phyloP scores from a whole-genome alignment of 768 basidiomycete species.

The Mycena rebaudengoi region DNA sequence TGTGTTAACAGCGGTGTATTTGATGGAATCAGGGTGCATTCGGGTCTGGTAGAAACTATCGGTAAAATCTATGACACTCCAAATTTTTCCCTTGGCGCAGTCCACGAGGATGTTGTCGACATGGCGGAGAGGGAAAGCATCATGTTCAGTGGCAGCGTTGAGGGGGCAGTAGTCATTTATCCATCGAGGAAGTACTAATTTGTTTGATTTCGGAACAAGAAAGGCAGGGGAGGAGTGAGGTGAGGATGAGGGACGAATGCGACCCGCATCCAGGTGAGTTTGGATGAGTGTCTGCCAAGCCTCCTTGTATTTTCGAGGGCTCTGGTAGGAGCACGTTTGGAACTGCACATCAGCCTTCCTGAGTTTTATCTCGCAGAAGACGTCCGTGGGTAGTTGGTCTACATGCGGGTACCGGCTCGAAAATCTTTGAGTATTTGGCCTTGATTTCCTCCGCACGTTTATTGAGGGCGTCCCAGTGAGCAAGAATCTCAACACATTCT shows the following conservation, averaged over 20 bases:
- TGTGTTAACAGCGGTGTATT: slow-evolving; percentile 43
- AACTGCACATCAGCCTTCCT: slow-evolving; percentile 35
- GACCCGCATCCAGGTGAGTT: slow-evolving; percentile 41
- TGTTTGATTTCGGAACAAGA: slow-evolving; percentile 44
- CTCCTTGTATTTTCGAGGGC: slow-evolving; percentile 40
- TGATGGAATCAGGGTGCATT: slow-evolving; percentile 36
- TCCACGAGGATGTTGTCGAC: slow-evolving; percentile 44
- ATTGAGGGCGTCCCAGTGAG: not conserved
- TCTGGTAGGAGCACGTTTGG: slow-evolving; percentile 35
- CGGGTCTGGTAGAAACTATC: slow-evolving; percentile 47
- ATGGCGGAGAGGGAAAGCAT: slow-evolving; percentile 38
- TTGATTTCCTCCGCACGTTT: not conserved
- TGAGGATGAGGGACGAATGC: slow-evolving; percentile 36
- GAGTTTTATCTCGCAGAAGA: slow-evolving; percentile 31
- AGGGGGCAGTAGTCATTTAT: slow-evolving; percentile 44
- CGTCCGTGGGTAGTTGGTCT: slow-evolving; percentile 29
- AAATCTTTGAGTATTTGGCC: slow-evolving; percentile 23
- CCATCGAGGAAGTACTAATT: slow-evolving; percentile 39
- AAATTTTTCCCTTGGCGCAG: slow-evolving; percentile 47
- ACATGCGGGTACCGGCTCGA: slow-evolving; percentile 39
- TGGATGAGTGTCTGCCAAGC: slow-evolving; percentile 43
- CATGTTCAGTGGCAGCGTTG: slow-evolving; percentile 39
- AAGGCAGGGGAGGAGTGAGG: slow-evolving; percentile 45
- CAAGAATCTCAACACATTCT: not conserved
- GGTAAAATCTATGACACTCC: slow-evolving; percentile 46